Percentiles rank a stretch among this genome's conserved stretches.
Evolutionary conservation across 1,284 basidiomycete species (phyloP).

Genomic region (Baeospora myosura): DNA sequence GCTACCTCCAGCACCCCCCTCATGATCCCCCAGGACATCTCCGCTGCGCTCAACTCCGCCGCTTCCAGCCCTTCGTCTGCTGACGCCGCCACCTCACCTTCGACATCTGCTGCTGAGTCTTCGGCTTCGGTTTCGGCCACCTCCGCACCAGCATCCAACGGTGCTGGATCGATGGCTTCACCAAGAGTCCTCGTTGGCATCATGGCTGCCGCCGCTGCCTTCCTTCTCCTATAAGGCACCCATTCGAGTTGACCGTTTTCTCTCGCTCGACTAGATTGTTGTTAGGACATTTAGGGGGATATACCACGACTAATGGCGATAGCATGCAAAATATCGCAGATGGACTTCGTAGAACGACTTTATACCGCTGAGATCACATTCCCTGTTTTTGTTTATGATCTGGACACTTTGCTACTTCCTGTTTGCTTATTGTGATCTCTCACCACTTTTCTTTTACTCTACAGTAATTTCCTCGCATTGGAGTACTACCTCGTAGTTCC

Average conservation of each 20-base stretch:
- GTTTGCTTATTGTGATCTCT: neutral
- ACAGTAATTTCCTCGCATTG: neutral
- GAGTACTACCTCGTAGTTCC: constrained; percentile 3
- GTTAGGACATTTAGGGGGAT: neutral
- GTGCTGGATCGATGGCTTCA: constrained; percentile 39
- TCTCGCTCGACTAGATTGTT: neutral
- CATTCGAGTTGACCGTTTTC: constrained; percentile 7
- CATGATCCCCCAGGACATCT: constrained; percentile 52
- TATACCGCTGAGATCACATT: constrained; percentile 3
- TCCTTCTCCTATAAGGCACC: constrained; percentile 8
- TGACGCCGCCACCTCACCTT: constrained; percentile 17
- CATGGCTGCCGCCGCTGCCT: constrained; percentile 27
- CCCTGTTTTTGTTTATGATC: neutral
- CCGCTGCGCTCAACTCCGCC: constrained; percentile 32
- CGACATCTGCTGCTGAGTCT: constrained; percentile 20
- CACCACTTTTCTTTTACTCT: neutral
- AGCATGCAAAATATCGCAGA: too few relatives aligned
- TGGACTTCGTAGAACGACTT: too few relatives aligned
- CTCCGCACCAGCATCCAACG: constrained; percentile 19
- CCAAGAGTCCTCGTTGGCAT: constrained; percentile 42
- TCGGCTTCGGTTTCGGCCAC: constrained; percentile 21
- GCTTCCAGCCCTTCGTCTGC: constrained; percentile 20
- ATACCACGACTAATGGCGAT: too few relatives aligned
- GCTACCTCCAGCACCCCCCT: constrained; percentile 36
- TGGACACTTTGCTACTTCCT: neutral